A percentile compares a stretch with the other conserved stretches of the same genome.
phyloP scores from a whole-genome alignment of 345 rosid species.

The Tarenaya hassleriana region DNA sequence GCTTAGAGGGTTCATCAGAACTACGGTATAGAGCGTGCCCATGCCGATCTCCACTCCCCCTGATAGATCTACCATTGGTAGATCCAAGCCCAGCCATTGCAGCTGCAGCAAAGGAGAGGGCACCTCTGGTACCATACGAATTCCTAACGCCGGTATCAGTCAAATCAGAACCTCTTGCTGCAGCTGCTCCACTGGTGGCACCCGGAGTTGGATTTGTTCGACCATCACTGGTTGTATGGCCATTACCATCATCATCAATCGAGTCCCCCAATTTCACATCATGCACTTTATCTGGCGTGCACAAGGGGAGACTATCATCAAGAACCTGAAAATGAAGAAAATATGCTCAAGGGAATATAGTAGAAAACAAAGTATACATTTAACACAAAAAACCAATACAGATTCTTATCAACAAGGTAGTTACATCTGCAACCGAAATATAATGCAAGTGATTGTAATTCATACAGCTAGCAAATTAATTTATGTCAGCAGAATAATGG shows the following conservation, averaged over 20 bases:
- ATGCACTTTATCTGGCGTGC: constrained; percentile 91
- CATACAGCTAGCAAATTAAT: too few species aligned
- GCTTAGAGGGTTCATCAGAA: constrained; percentile 68
- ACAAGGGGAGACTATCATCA: constrained; percentile 84
- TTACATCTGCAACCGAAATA: constrained; percentile 5
- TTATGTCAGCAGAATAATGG: too few species aligned
- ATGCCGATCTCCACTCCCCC: constrained; percentile 88
- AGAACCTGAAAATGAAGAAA: constrained; percentile 47
- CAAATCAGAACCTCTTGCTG: constrained; percentile 64
- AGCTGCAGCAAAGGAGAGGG: constrained; percentile 97
- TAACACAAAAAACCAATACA: too few species aligned
- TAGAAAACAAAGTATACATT: constrained; percentile 4
- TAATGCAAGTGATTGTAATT: neutral
- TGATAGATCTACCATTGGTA: constrained; percentile 81
- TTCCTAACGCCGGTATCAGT: constrained; percentile 60
- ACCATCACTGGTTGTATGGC: constrained; percentile 46
- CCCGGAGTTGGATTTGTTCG: constrained; percentile 64
- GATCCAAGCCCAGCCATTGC: constrained; percentile 98
- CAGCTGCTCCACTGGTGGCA: constrained; percentile 72
- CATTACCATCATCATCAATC: constrained; percentile 48
- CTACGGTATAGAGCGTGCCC: constrained; percentile 68
- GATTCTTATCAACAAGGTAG: constrained; percentile 2
- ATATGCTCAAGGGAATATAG: neutral
- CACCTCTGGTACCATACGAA: constrained; percentile 83
- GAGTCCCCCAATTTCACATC: constrained; percentile 92